Evolutionary conservation across 768 basidiomycete species (phyloP), one percentile per base, ranked within the genome.

Genomic region (Lentinula lateritia): DNA sequence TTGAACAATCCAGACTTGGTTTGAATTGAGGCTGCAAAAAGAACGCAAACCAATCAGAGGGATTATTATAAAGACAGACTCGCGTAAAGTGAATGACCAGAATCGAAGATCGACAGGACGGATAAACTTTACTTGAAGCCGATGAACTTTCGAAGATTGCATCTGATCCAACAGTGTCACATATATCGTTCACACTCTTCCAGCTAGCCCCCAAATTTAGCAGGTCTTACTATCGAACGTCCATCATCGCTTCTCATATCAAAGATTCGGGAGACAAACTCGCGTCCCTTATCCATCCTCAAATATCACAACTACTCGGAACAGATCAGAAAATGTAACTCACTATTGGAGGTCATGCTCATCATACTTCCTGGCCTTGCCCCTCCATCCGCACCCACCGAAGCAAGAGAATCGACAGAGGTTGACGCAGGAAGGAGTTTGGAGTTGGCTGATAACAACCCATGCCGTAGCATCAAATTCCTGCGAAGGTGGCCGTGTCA

Each of bases 381-480:
- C 46, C 67, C 66, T 6, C 43, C 56, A 18, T 16, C 28, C 23
- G 28, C 48, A 28, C 41, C 42, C 28, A 61, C 41, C 38, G 60
- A 58, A 5, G 61, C 52, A 34, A 60, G 56, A 35, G 62, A 65
- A 28, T 59, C 60, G 23, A 62, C 45, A 39, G 58, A 57, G 9
- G 58, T n/a, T 36, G 62, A 61, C 16, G 55, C 42, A 3, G 84
- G 78, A 6, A 89, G 68, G 3, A 88, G 73, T 62, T 86, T 88
- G 0, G 88, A 89, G 62, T 80, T 75, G 0, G 87, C 85, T 6
- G 87, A 89, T 10, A 89, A 76, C 39, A 88, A 75, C 3, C 88
- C 88, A 52, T 87, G 81, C 8, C 81, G 80, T 41, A 89, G 71
- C 86, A 89, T 88, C 42, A 89, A 69, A 64, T 86, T 80, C 0